Percentiles rank a stretch among this genome's conserved stretches.
Conservation (phyloP, 805 yeast genomes). For the Yarrowia hollandica region DNA sequence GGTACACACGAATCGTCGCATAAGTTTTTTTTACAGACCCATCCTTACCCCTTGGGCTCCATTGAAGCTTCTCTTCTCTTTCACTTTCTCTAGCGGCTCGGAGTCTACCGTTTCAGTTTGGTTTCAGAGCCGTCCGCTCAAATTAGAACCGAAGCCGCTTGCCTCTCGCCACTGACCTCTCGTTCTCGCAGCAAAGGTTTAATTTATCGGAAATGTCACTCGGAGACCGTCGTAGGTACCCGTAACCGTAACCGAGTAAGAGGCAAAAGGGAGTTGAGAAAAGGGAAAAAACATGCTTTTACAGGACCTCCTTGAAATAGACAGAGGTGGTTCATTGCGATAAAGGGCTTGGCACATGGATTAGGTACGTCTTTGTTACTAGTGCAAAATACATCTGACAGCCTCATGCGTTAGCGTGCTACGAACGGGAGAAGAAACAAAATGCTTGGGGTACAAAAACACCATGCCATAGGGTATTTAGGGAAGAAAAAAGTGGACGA, state of each 20-base stretch:
- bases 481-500: conserved; percentile 2
- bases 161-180: no score
- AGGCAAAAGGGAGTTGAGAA: no score
- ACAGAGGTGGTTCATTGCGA: not conserved
- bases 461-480: not conserved
- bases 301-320: no score
- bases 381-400: not conserved
- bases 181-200: no score
- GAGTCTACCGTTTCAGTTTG: not conserved
- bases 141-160: not conserved
- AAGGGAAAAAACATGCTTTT: no score
- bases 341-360: conserved; percentile 13
- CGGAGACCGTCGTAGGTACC: not conserved
- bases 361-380: not conserved
- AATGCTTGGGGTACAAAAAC: not conserved
- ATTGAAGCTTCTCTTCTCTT: no score
- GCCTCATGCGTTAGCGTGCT: not conserved
- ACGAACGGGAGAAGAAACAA: not conserved
- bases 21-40: no score
- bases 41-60: no score
- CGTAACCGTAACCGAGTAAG: not conserved
- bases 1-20: no score
- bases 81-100: no score
- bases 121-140: not conserved
- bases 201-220: conserved; percentile 6